These are phyloP conservation scores for Cynanchum wilfordii DNA, from an alignment of 257 asterid genomes.

Conservation along the genomic window DNA sequence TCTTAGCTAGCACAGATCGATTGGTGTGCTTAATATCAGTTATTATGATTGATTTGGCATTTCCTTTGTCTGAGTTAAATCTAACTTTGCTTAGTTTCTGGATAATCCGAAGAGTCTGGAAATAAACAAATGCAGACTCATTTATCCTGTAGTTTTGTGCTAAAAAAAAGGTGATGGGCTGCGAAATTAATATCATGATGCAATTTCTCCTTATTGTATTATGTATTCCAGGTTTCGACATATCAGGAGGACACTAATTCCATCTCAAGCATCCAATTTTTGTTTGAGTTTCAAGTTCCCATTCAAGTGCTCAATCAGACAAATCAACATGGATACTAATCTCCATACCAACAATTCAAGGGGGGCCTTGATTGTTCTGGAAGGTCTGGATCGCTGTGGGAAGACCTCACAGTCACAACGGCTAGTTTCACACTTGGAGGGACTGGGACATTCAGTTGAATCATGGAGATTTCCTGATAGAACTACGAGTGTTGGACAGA, in stretches of 20 bases:
- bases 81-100: too few relatives aligned
- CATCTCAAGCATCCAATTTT: constrained; percentile 22
- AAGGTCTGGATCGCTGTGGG: constrained; percentile 91
- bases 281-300: constrained; percentile 31
- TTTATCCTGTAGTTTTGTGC: not conserved
- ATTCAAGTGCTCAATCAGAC: constrained; percentile 44
- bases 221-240: constrained; percentile 25
- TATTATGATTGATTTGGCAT: not conserved
- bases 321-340: constrained; percentile 58
- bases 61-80: not conserved
- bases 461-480: constrained; percentile 96
- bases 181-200: not conserved
- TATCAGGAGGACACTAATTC: constrained; percentile 25
- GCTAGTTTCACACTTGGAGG: constrained; percentile 50
- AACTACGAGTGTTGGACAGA: constrained; percentile 80
- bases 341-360: constrained; percentile 36
- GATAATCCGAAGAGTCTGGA: not conserved
- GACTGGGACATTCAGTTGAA: constrained; percentile 67
- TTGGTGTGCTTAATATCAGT: not conserved
- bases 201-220: not conserved
- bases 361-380: constrained; percentile 89
- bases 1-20: not conserved
- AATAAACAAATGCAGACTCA: not conserved
- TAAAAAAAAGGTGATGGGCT: not conserved
- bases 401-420: constrained; percentile 79